Percentiles rank a stretch among this genome's conserved stretches.
Conservation (phyloP, 495 filamentous ascomycete genomes). For the Aspergillus bertholletiae region DNA sequence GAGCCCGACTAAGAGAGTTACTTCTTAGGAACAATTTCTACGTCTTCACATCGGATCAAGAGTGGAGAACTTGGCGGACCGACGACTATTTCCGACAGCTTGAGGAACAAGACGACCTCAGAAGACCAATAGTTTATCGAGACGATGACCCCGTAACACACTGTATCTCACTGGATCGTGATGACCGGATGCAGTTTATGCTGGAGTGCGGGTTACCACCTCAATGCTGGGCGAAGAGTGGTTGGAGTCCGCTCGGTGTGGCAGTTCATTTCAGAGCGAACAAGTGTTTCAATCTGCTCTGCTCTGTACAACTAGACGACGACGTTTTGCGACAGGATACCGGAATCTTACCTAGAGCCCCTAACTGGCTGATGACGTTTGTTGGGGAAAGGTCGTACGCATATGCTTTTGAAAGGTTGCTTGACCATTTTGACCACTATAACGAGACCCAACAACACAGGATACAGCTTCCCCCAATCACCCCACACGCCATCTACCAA, state of each 20-base stretch:
- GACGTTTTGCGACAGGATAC: background rate
- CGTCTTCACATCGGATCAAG: background rate
- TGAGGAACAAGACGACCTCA: background rate
- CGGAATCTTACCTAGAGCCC: background rate
- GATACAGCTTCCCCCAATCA: background rate
- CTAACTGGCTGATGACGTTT: background rate
- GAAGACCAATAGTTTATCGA: background rate
- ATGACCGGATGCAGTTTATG: background rate
- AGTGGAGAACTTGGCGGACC: background rate
- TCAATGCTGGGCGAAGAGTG: background rate
- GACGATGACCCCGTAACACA: background rate
- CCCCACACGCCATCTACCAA: background rate
- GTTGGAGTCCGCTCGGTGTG: background rate
- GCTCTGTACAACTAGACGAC: background rate
- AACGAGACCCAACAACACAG: background rate
- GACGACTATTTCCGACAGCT: background rate
- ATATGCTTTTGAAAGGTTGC: background rate
- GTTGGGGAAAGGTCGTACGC: background rate
- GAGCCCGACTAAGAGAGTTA: background rate
- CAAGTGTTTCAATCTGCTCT: background rate
- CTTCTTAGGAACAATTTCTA: background rate
- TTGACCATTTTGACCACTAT: background rate
- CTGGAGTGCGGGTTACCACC: background rate
- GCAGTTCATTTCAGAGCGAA: background rate
- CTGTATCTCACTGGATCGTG: background rate